Conservation (phyloP, 164 flowering plant species). For the Cinnamomum chago region DNA sequence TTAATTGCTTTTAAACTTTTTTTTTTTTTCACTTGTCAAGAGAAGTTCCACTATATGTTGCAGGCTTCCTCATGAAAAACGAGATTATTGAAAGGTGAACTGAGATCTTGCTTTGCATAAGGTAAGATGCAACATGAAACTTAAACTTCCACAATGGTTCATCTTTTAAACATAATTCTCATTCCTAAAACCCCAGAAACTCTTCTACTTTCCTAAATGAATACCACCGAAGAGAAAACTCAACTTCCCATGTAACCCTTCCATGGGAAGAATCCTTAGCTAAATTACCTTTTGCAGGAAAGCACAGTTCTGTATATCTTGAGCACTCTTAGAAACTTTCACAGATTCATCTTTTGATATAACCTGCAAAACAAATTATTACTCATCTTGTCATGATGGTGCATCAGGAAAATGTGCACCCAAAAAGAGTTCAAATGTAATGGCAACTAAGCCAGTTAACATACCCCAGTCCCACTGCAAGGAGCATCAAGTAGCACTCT, state of each 20-base stretch:
- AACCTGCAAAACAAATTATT: slow-evolving; percentile 45
- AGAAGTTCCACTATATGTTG: too few species aligned
- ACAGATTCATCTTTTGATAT: slow-evolving; percentile 97
- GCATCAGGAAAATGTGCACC: slow-evolving; percentile 1
- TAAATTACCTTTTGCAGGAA: slow-evolving; percentile 76
- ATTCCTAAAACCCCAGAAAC: too few species aligned
- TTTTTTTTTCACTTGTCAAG: too few species aligned
- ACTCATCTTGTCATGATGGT: not conserved
- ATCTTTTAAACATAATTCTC: too few species aligned
- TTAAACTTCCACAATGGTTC: too few species aligned
- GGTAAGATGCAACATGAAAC: too few species aligned
- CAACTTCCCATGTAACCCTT: not conserved
- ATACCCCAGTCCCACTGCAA: slow-evolving; percentile 98
- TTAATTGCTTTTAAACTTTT: too few species aligned
- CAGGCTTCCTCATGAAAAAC: too few species aligned
- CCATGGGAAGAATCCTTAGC: not conserved
- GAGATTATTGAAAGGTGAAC: too few species aligned
- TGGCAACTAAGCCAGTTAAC: slow-evolving; percentile 11
- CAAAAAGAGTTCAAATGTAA: not conserved
- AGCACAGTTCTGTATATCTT: slow-evolving; percentile 75
- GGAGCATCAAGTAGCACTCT: slow-evolving; percentile 97
- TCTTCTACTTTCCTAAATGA: too few species aligned
- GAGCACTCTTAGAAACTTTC: slow-evolving; percentile 71
- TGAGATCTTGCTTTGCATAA: too few species aligned
- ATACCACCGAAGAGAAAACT: too few species aligned